Percentiles rank a stretch among this genome's conserved stretches.
These are phyloP conservation scores for Amylocarpus encephaloides DNA, from an alignment of 2,329 filamentous ascomycete species.

Conservation along the genomic window DNA sequence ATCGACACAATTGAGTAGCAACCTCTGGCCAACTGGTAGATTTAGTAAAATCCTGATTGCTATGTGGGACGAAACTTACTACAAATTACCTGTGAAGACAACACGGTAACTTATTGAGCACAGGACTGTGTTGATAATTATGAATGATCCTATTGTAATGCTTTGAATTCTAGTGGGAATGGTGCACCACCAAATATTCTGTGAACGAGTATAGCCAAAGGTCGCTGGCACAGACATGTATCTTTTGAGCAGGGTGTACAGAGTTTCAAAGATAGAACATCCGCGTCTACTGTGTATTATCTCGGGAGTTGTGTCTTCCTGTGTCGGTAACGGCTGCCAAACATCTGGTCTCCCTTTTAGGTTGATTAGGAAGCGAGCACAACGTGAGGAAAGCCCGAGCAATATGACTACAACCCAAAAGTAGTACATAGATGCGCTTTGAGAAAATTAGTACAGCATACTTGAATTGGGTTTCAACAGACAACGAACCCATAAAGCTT, in stretches of 20 bases:
- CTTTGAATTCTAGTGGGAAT: constrained; percentile 40
- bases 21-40: constrained; percentile 32
- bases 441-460: too few species aligned
- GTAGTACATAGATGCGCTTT: constrained; percentile 27
- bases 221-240: constrained; percentile 37
- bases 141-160: constrained; percentile 35
- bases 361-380: constrained; percentile 11
- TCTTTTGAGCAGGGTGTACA: constrained; percentile 30
- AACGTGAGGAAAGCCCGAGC: constrained; percentile 33
- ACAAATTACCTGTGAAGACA: constrained; percentile 4
- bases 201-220: constrained; percentile 38
- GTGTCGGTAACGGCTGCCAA: background rate
- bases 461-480: too few species aligned
- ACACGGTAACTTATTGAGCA: constrained; percentile 3
- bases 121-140: constrained; percentile 34
- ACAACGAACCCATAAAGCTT: constrained; percentile 33
- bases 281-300: too few species aligned
- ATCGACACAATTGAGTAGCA: constrained; percentile 40
- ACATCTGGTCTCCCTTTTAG: background rate
- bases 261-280: background rate
- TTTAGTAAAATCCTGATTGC: background rate
- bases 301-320: background rate
- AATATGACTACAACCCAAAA: constrained; percentile 38
- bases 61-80: background rate
- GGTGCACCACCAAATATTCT: constrained; percentile 26